A percentile compares a stretch with the other conserved stretches of the same genome.
Evolutionary conservation across 2,329 filamentous ascomycete genomes (phyloP).

Genomic region (Aspergillus fumigatus): DNA sequence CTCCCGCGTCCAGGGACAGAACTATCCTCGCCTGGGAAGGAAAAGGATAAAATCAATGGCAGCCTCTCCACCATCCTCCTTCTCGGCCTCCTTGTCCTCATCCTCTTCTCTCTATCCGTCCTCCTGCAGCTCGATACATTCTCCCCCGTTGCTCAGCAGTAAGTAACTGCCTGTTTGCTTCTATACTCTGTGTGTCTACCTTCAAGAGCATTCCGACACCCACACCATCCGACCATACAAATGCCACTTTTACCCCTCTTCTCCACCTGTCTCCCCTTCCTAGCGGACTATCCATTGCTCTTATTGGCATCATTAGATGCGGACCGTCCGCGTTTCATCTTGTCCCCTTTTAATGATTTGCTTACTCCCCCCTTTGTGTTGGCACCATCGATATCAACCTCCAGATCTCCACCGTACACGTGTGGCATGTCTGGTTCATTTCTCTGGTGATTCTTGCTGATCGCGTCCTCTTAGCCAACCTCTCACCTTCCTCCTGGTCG

Average conservation of each 20-base stretch:
- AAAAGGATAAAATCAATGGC: conserved; percentile 13
- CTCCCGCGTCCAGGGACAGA: neutral
- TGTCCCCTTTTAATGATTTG: conserved; percentile 6
- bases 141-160: conserved; percentile 14
- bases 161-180: conserved; percentile 6
- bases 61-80: conserved; percentile 13
- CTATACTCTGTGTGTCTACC: neutral
- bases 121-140: conserved; percentile 25
- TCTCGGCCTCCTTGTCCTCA: conserved; percentile 16
- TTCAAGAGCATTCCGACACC: neutral
- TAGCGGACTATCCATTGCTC: neutral
- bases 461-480: conserved; percentile 21
- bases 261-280: conserved; percentile 3
- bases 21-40: neutral
- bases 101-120: conserved; percentile 27
- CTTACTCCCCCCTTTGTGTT: conserved; percentile 6
- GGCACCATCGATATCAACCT: conserved; percentile 10
- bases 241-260: neutral
- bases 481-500: conserved; percentile 20
- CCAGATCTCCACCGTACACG: conserved; percentile 24
- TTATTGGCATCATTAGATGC: conserved; percentile 2
- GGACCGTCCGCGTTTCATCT: neutral
- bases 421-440: conserved; percentile 23
- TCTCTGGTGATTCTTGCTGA: conserved; percentile 22
- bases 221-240: neutral